Evolutionary conservation across 345 rosid species (phyloP), one percentile per base, ranked within the genome.

Genomic region (Gossypium stocksii): DNA sequence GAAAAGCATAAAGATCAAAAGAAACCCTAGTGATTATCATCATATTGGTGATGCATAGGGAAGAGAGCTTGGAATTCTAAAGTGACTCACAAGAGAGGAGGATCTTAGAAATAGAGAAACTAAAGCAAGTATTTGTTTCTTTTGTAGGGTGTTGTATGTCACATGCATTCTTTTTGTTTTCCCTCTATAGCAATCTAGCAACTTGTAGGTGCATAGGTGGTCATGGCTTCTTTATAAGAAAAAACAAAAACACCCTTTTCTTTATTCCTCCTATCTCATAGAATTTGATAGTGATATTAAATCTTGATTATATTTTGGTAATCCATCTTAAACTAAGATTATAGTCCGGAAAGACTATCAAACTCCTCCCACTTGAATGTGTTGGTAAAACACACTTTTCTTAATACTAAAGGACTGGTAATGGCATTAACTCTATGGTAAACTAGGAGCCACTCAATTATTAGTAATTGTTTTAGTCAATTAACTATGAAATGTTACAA

Each of bases 371-470:
- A 34, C 41, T 34, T 34, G 41, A 34, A 34, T 34, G 41, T 34
- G 34, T 29, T 29, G 34, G 34, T 29, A 73, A 72, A 46, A 74
- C 74, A 45, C 74, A 34, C 75, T 82, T 83, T 85, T 70, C 86
- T 85, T 80, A 81, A 68, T 76, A 63, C 52, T 83, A 78, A 85
- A 85, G 88, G 69, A 85, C 78, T 58, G 10, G 3, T n/a, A 67
- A 83, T 67, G 10, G 1, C 19, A 67, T 72, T 60, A 71, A 75
- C 81, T 51, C 29, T 48, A 57, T 51, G 41, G 7, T 63, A 66
- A 66, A 81, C 66, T 73, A 29, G 5, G 5, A 29, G 5, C 4
- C 6, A 34, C 38, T 70, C 19, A 38, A 10, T 64, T 38, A 27
- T 6, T 6, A 9, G 7, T 17, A 20, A 16, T 20, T 20, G 20